Conservation (phyloP, 2,329 filamentous ascomycete species). For the Trichoderma sp. region DNA sequence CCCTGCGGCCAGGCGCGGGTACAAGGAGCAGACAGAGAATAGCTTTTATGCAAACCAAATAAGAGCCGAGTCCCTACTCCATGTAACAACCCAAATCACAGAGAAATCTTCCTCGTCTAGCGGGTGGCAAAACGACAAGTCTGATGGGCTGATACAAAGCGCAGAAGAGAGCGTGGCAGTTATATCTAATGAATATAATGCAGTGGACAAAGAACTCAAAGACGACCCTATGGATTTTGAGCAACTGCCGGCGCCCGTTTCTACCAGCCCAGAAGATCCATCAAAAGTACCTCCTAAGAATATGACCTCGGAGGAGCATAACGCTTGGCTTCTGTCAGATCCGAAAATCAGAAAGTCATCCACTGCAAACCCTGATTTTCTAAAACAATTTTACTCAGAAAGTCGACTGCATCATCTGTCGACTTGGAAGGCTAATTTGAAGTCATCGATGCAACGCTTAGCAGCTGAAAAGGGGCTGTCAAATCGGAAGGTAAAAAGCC, state of each 20-base stretch:
- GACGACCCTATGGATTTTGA: neutral
- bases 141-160: neutral
- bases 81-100: neutral
- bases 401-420: constrained; percentile 93
- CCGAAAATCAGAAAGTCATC: constrained; percentile 84
- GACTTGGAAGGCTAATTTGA: constrained; percentile 93
- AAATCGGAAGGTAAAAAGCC: constrained; percentile 46
- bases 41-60: constrained; percentile 82
- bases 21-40: constrained; percentile 74
- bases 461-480: constrained; percentile 63
- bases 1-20: constrained; percentile 56
- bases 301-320: constrained; percentile 89
- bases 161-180: neutral
- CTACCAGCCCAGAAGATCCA: neutral
- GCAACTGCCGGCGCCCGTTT: neutral
- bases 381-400: constrained; percentile 93
- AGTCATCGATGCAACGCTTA: constrained; percentile 79
- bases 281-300: constrained; percentile 47
- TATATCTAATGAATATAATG: neutral
- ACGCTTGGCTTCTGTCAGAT: constrained; percentile 77
- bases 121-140: neutral
- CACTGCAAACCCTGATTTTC: constrained; percentile 86
- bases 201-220: neutral
- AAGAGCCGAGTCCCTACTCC: constrained; percentile 33
- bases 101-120: neutral